Evolutionary conservation across 805 yeast genomes (phyloP).

Genomic region (Nakazawaea peltata): DNA sequence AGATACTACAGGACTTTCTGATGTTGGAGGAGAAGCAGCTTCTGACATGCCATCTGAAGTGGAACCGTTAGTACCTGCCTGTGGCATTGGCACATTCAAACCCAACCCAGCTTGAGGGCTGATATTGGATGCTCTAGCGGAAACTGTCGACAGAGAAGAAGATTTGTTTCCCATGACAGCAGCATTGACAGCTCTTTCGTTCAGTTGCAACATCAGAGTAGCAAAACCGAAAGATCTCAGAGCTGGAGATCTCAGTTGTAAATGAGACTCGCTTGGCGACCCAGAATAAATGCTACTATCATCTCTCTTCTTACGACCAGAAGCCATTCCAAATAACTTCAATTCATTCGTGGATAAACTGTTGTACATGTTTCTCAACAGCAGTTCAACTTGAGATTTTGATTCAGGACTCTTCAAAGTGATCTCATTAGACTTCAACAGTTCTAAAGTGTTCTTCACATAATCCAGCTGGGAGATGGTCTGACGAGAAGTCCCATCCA

Average conservation of each 20-base stretch:
- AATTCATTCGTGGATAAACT: conserved; percentile 29
- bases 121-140: too few relatives aligned
- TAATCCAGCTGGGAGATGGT: conserved; percentile 35
- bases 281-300: too few relatives aligned
- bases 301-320: neutral
- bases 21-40: too few relatives aligned
- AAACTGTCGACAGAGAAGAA: too few relatives aligned
- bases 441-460: conserved; percentile 40
- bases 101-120: too few relatives aligned
- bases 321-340: conserved; percentile 5
- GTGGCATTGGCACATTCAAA: too few relatives aligned
- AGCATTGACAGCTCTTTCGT: neutral
- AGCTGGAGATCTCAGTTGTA: neutral
- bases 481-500: conserved; percentile 21
- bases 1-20: too few relatives aligned
- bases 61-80: neutral
- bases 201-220: conserved; percentile 9
- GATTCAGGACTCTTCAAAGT: conserved; percentile 10
- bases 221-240: conserved; percentile 9
- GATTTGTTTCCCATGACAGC: too few relatives aligned
- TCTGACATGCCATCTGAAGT: too few relatives aligned
- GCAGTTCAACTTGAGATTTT: conserved; percentile 26
- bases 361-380: conserved; percentile 34
- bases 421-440: conserved; percentile 27
- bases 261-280: too few relatives aligned